These are phyloP conservation scores for Glebionis coronaria DNA, from an alignment of 129 eudicot genomes.

Conservation along the genomic window DNA sequence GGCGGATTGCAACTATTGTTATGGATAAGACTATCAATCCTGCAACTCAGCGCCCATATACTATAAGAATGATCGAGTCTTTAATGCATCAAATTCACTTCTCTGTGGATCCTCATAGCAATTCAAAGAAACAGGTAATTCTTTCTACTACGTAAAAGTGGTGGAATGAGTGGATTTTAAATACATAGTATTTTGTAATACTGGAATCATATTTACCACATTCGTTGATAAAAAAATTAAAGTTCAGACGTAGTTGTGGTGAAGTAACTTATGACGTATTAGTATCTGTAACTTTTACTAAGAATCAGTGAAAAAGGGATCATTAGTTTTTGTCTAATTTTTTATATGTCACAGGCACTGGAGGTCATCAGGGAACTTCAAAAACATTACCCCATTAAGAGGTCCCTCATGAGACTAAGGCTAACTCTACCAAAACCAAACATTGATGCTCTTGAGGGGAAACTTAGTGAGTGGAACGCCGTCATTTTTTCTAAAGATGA, in stretches of 20 bases:
- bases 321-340: conserved; percentile 12
- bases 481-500: conserved; percentile 64
- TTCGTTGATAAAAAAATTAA: too few relatives aligned
- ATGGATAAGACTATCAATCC: conserved; percentile 74
- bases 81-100: conserved; percentile 50
- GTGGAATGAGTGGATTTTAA: too few relatives aligned
- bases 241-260: background rate
- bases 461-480: conserved; percentile 70
- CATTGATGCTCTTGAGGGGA: conserved; percentile 50
- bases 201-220: too few relatives aligned
- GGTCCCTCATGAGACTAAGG: conserved; percentile 85
- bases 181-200: too few relatives aligned
- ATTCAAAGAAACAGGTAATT: conserved; percentile 93
- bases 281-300: background rate
- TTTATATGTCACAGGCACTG: conserved; percentile 59
- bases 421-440: conserved; percentile 49
- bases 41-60: too few relatives aligned
- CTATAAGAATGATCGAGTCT: too few relatives aligned
- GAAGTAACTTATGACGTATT: background rate
- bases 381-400: conserved; percentile 76
- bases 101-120: conserved; percentile 92
- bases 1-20: conserved; percentile 93
- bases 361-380: conserved; percentile 98
- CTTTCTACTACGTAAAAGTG: background rate
- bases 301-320: background rate